These are phyloP conservation scores for Lecanicillium sp. DNA, from an alignment of 2,329 filamentous ascomycete genomes.

Conservation along the genomic window DNA sequence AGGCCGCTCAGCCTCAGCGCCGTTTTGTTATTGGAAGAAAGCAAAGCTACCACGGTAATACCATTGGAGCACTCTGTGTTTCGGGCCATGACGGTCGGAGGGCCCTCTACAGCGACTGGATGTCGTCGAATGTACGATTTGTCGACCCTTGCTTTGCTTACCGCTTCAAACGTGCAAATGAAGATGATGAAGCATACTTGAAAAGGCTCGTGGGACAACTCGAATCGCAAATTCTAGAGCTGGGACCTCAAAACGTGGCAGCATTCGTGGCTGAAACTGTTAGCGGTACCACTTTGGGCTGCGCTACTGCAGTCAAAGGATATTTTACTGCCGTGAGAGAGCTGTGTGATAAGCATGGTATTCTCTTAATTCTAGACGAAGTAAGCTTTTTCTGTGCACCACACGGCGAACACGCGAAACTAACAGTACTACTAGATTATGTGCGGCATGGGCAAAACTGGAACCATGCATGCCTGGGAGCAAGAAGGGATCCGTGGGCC, in stretches of 20 bases:
- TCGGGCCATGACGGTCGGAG: conserved; percentile 2
- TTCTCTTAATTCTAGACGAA: conserved; percentile 58
- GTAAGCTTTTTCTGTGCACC: conserved; percentile 3
- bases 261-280: conserved; percentile 67
- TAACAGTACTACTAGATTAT: conserved; percentile 49
- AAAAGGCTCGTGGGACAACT: conserved; percentile 53
- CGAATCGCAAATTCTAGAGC: conserved; percentile 52
- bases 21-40: conserved; percentile 31
- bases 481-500: conserved; percentile 44
- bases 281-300: conserved; percentile 59
- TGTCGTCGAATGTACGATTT: conserved; percentile 3
- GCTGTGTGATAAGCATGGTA: conserved; percentile 62
- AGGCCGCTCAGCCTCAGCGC: conserved; percentile 25
- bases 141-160: conserved; percentile 4
- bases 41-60: conserved; percentile 40
- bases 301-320: conserved; percentile 54
- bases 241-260: conserved; percentile 57
- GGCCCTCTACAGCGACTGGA: background rate
- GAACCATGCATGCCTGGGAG: conserved; percentile 54
- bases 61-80: conserved; percentile 41
- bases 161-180: background rate
- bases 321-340: conserved; percentile 61
- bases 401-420: background rate
- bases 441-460: conserved; percentile 55
- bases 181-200: conserved; percentile 39